Conservation (phyloP, 371 early-diverging fungal genomes). For the Mucor lusitanicus region DNA sequence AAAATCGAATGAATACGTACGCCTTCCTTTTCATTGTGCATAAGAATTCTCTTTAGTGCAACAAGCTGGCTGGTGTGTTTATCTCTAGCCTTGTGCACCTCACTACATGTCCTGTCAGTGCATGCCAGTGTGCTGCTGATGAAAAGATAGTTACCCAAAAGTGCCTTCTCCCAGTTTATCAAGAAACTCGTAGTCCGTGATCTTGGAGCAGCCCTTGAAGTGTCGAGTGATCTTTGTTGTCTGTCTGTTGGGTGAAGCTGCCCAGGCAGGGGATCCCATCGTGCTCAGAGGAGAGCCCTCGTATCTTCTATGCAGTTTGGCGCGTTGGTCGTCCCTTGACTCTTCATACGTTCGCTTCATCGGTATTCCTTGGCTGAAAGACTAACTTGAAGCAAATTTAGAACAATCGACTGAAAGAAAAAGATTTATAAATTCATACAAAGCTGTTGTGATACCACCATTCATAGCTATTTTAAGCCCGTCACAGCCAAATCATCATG, state of each 20-base stretch:
- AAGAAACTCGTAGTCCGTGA: constrained; percentile 70
- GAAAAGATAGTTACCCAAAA: constrained; percentile 74
- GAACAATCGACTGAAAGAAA: neutral
- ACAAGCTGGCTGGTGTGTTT: constrained; percentile 73
- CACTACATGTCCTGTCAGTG: constrained; percentile 43
- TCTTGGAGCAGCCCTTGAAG: constrained; percentile 65
- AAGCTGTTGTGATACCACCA: neutral
- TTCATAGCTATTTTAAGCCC: neutral
- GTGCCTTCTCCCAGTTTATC: constrained; percentile 94
- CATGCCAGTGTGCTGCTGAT: neutral
- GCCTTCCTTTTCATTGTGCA: constrained; percentile 94
- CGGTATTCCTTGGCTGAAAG: neutral
- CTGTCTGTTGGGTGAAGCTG: constrained; percentile 22
- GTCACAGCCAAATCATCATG: neutral
- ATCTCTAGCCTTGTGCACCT: constrained; percentile 87
- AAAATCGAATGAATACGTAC: constrained; percentile 40
- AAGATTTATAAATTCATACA: neutral
- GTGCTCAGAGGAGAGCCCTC: constrained; percentile 12
- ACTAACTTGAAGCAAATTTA: neutral
- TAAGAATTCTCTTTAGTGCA: constrained; percentile 88
- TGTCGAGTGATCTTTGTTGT: constrained; percentile 9
- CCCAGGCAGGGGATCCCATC: constrained; percentile 24
- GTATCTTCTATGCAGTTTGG: constrained; percentile 5
- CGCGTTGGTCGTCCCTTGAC: constrained; percentile 11
- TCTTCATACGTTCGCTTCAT: constrained; percentile 24